Percentiles rank a stretch among this genome's conserved stretches.
Conservation (phyloP, 495 filamentous ascomycete genomes). For the Xylaria scruposa region DNA sequence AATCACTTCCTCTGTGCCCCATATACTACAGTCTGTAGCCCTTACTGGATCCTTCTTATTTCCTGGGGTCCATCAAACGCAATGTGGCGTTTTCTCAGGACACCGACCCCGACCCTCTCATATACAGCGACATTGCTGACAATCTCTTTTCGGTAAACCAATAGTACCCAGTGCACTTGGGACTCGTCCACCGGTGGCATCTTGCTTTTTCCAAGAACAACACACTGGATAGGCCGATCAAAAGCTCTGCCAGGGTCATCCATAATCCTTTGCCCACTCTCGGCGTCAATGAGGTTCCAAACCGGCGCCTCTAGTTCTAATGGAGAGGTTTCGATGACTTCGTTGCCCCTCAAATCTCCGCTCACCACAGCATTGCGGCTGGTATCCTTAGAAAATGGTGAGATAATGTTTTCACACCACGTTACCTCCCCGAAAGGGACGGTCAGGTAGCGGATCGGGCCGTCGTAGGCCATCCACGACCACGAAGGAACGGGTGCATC, state of each 20-base stretch:
- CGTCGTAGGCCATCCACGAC: constrained; percentile 5
- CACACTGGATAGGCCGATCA: not conserved
- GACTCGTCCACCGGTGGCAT: not conserved
- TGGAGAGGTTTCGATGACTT: not conserved
- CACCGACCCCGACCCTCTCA: not conserved
- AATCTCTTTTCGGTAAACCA: not conserved
- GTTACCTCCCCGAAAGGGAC: not conserved
- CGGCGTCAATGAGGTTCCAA: not conserved
- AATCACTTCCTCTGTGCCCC: too few relatives aligned
- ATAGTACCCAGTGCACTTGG: not conserved
- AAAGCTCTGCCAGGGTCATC: not conserved
- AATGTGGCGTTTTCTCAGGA: not conserved
- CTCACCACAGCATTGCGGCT: not conserved
- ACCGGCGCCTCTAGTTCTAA: not conserved
- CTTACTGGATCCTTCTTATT: not conserved
- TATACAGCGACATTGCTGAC: not conserved
- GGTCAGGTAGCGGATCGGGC: not conserved
- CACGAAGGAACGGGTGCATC: not conserved
- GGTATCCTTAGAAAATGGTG: not conserved
- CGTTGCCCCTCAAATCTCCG: not conserved
- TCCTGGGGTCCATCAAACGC: not conserved
- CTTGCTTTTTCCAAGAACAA: not conserved
- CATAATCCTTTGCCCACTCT: not conserved
- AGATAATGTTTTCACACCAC: not conserved
- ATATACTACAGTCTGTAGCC: not conserved